phyloP scores from a whole-genome alignment of 257 asterid species.

The Nicotiana knightiana region DNA sequence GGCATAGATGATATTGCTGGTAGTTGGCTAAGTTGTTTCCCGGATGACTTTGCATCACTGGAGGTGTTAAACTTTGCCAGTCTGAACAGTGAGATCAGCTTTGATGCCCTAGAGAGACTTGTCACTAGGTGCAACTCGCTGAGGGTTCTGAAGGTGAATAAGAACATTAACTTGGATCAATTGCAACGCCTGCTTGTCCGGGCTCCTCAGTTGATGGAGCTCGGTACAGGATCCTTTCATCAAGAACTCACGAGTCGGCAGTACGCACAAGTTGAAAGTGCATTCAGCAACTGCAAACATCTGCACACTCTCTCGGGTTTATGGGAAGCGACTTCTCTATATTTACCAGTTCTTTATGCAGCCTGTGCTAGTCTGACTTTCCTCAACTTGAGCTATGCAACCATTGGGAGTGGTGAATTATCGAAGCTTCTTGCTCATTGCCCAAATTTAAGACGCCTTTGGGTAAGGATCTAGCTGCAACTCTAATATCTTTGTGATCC shows the following conservation, averaged over 20 bases:
- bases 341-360: conserved; percentile 62
- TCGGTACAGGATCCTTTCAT: conserved; percentile 69
- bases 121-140: conserved; percentile 65
- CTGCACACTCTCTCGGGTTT: conserved; percentile 64
- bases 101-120: conserved; percentile 74
- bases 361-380: conserved; percentile 61
- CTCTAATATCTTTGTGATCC: conserved; percentile 1
- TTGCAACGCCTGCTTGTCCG: conserved; percentile 52
- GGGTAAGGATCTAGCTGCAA: conserved; percentile 48
- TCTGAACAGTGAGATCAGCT: conserved; percentile 53
- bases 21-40: conserved; percentile 73
- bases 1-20: conserved; percentile 50
- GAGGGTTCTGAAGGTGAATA: conserved; percentile 68
- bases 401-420: conserved; percentile 56
- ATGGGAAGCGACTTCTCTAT: conserved; percentile 45
- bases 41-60: conserved; percentile 61
- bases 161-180: conserved; percentile 45
- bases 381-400: conserved; percentile 56
- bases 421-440: conserved; percentile 56
- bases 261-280: conserved; percentile 39
- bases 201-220: conserved; percentile 55
- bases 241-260: conserved; percentile 54
- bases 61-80: conserved; percentile 69
- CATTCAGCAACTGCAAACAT: conserved; percentile 43
- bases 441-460: conserved; percentile 68